phyloP scores from a whole-genome alignment of 805 yeast genomes.

The Candida sphagnicola region DNA sequence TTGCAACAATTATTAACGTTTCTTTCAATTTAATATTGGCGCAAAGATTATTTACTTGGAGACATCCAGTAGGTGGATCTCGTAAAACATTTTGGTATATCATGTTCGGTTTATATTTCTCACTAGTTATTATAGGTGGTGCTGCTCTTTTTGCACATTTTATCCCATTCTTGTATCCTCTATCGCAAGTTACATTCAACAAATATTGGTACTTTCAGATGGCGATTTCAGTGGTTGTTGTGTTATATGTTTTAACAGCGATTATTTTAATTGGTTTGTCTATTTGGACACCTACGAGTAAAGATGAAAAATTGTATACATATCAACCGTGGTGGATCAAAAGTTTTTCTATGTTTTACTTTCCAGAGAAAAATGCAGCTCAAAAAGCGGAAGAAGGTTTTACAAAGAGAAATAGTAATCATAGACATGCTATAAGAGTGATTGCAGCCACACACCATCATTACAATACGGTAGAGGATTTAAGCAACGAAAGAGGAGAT shows the following conservation, averaged over 20 bases:
- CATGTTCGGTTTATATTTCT: constrained; percentile 47
- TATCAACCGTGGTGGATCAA: constrained; percentile 82
- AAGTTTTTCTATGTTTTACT: constrained; percentile 55
- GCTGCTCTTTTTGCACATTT: constrained; percentile 66
- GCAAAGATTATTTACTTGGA: constrained; percentile 71
- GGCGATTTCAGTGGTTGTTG: constrained; percentile 35
- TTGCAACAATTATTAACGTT: constrained; percentile 56
- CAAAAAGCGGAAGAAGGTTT: constrained; percentile 41
- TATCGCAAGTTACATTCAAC: constrained; percentile 40
- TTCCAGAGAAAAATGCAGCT: constrained; percentile 49
- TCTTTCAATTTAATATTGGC: constrained; percentile 62
- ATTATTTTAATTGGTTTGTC: constrained; percentile 47
- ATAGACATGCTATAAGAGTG: constrained; percentile 46
- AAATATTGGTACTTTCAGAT: constrained; percentile 53
- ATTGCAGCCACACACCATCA: constrained; percentile 49
- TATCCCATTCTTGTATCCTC: constrained; percentile 55
- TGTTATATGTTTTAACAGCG: constrained; percentile 51
- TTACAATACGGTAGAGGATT: constrained; percentile 27
- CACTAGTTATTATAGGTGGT: constrained; percentile 56
- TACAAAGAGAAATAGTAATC: constrained; percentile 40
- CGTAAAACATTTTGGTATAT: constrained; percentile 44
- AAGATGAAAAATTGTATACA: constrained; percentile 48
- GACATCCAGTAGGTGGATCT: constrained; percentile 69
- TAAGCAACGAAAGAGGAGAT: constrained; percentile 29
- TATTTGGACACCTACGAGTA: constrained; percentile 49